Conservation (phyloP, 2,329 filamentous ascomycete species). For the Microdochium trichocladiopsis region DNA sequence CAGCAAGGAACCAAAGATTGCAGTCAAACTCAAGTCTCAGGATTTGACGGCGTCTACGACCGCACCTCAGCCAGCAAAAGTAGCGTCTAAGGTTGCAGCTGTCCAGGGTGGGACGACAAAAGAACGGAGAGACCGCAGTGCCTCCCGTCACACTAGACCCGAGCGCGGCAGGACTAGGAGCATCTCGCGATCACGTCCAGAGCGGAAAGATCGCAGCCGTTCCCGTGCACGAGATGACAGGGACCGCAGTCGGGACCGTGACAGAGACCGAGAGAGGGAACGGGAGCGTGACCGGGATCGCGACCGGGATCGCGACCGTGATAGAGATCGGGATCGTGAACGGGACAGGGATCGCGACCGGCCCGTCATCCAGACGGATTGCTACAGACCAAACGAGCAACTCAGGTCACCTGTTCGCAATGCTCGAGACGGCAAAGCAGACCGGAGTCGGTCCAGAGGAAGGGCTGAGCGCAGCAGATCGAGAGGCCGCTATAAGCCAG, state of each 20-base stretch:
- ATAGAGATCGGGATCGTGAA: slow-evolving; percentile 21
- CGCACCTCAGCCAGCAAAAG: slow-evolving; percentile 12
- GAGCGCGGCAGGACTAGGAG: slow-evolving; percentile 17
- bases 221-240: slow-evolving; percentile 17
- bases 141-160: slow-evolving; percentile 15
- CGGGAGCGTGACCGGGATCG: slow-evolving; percentile 7
- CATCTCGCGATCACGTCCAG: slow-evolving; percentile 15
- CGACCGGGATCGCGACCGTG: slow-evolving; percentile 22
- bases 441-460: slow-evolving; percentile 12
- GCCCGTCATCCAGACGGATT: slow-evolving; percentile 14
- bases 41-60: slow-evolving; percentile 9
- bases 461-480: slow-evolving; percentile 17
- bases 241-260: slow-evolving; percentile 19
- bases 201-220: slow-evolving; percentile 24
- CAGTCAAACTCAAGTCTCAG: slow-evolving; percentile 3
- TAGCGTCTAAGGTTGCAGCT: background rate
- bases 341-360: slow-evolving; percentile 23
- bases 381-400: slow-evolving; percentile 16
- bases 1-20: slow-evolving; percentile 17
- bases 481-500: slow-evolving; percentile 19
- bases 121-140: slow-evolving; percentile 17
- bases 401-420: background rate
- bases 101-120: background rate
- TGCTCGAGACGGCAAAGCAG: background rate
- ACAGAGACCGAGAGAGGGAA: slow-evolving; percentile 2